These are phyloP conservation scores for Tetracentron sinense DNA, from an alignment of 164 flowering plant genomes.

Conservation along the genomic window DNA sequence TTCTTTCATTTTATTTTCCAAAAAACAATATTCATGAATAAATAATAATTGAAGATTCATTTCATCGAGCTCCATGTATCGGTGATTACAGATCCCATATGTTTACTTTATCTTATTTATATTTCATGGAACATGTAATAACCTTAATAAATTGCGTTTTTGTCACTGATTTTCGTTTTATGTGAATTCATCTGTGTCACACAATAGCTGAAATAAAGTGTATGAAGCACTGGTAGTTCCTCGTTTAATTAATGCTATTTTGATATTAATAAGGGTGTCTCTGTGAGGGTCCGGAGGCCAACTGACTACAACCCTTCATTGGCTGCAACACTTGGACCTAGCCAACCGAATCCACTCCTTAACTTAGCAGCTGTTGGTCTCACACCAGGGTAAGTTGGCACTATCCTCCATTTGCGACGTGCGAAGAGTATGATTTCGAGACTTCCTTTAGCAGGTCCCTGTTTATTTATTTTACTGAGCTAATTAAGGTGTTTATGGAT, in stretches of 20 bases:
- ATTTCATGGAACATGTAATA: not conserved
- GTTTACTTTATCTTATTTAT: not conserved
- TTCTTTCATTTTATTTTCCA: not conserved
- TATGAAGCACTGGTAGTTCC: not conserved
- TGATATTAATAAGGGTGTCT: constrained; percentile 52
- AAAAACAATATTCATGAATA: not conserved
- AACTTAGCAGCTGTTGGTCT: constrained; percentile 80
- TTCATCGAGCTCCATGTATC: not conserved
- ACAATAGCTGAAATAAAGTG: not conserved
- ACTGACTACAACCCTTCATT: constrained; percentile 81
- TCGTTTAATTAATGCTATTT: constrained; percentile 5
- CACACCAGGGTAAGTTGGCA: constrained; percentile 51
- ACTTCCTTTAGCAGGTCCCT: not conserved
- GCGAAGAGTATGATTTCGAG: not conserved
- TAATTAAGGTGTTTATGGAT: not conserved
- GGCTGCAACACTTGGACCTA: constrained; percentile 90
- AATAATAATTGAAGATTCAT: too few species aligned
- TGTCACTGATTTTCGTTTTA: too few species aligned
- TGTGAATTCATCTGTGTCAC: too few species aligned
- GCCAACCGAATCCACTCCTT: constrained; percentile 77
- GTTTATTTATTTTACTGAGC: not conserved
- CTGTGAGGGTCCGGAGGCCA: constrained; percentile 83
- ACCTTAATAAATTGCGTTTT: not conserved
- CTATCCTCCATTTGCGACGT: not conserved
- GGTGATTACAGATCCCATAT: not conserved